Evolutionary conservation across 129 eudicot genomes (phyloP).

Genomic region (Daucus carota): DNA sequence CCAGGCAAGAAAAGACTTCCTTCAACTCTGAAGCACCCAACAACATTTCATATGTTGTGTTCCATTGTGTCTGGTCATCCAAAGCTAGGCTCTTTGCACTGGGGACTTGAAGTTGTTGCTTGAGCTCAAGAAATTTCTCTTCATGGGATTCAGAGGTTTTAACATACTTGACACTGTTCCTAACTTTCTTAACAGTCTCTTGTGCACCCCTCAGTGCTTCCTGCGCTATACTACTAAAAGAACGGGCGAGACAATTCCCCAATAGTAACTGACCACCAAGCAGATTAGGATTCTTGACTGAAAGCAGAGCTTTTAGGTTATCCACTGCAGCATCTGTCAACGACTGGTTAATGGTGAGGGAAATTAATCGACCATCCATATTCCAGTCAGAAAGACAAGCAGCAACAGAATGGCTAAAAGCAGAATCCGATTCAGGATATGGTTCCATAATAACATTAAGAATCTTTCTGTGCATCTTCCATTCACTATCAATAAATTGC

Average conservation of each 20-base stretch:
- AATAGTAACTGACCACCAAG: constrained; percentile 75
- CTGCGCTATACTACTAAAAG: constrained; percentile 52
- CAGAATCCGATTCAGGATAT: constrained; percentile 73
- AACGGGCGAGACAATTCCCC: constrained; percentile 66
- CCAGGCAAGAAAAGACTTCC: constrained; percentile 88
- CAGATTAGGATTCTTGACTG: constrained; percentile 57
- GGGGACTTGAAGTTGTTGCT: constrained; percentile 86
- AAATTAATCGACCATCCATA: constrained; percentile 61
- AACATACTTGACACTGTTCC: constrained; percentile 88
- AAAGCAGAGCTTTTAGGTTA: constrained; percentile 60
- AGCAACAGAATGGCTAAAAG: constrained; percentile 83
- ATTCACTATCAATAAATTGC: constrained; percentile 79
- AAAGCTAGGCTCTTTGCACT: constrained; percentile 54
- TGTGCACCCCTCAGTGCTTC: constrained; percentile 40
- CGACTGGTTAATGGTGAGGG: constrained; percentile 63
- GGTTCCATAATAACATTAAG: constrained; percentile 89
- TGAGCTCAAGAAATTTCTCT: constrained; percentile 66
- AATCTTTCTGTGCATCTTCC: constrained; percentile 68
- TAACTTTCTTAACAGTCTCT: constrained; percentile 55
- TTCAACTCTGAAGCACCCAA: constrained; percentile 74
- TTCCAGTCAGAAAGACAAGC: constrained; percentile 85
- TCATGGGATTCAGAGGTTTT: constrained; percentile 74
- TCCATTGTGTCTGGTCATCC: constrained; percentile 79
- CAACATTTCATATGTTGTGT: constrained; percentile 85
- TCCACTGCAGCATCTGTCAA: constrained; percentile 49